phyloP scores from a whole-genome alignment of 2,329 filamentous ascomycete species.

The Aspergillus ochraceoroseus region DNA sequence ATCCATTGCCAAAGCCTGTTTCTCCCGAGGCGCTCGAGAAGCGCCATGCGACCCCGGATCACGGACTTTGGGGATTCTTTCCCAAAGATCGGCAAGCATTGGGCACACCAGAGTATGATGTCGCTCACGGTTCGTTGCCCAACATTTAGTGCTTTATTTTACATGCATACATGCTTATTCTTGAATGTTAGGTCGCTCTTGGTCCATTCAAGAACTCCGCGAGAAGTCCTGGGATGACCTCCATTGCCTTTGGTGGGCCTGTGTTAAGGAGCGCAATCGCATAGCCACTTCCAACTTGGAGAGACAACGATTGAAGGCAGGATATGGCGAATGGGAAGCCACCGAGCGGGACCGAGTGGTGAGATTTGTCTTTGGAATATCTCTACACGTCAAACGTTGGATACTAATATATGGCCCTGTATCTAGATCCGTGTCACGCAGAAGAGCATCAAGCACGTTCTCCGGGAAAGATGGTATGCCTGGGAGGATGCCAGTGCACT shows the following conservation, averaged over 20 bases:
- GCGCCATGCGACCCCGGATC: constrained; percentile 60
- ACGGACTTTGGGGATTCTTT: constrained; percentile 94
- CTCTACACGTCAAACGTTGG: too few relatives aligned
- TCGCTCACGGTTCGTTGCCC: constrained; percentile 58
- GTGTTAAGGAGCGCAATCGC: constrained; percentile 83
- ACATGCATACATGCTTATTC: constrained; percentile 6
- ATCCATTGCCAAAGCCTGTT: constrained; percentile 68
- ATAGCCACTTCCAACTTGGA: constrained; percentile 73
- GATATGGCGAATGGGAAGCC: constrained; percentile 68
- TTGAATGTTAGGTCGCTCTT: constrained; percentile 59
- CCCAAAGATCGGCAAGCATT: constrained; percentile 63
- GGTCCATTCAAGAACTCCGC: constrained; percentile 80
- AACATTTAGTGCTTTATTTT: not conserved
- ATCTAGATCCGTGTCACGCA: constrained; percentile 71
- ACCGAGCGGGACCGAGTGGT: constrained; percentile 62
- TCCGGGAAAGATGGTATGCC: constrained; percentile 83
- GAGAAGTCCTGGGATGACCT: constrained; percentile 91
- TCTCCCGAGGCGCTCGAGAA: constrained; percentile 49
- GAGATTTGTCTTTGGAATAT: constrained; percentile 34
- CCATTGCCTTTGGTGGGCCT: constrained; percentile 90
- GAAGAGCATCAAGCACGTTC: constrained; percentile 72
- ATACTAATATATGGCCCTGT: not conserved
- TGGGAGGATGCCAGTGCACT: constrained; percentile 53
- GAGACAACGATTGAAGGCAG: constrained; percentile 60
- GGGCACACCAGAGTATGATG: constrained; percentile 65